A percentile compares a stretch with the other conserved stretches of the same genome.
These are phyloP conservation scores for Hanseniaspora occidentalis DNA, from an alignment of 805 yeast species.

Conservation along the genomic window DNA sequence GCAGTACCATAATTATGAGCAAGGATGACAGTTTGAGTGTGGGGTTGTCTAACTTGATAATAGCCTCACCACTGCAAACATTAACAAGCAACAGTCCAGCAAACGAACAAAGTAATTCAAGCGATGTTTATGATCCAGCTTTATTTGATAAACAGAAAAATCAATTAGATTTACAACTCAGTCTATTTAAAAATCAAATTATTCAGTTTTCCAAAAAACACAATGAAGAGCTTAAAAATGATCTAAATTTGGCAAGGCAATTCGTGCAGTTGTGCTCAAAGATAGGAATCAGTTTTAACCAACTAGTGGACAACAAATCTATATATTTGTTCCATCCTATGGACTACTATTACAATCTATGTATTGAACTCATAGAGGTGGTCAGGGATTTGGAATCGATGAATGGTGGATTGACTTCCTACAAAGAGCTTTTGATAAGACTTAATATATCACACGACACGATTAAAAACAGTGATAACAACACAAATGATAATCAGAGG, in stretches of 20 bases:
- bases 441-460: slow-evolving; percentile 16
- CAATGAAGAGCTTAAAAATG: slow-evolving; percentile 49
- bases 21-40: too few species aligned
- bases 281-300: slow-evolving; percentile 75
- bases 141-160: slow-evolving; percentile 38
- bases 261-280: slow-evolving; percentile 66
- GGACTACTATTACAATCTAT: slow-evolving; percentile 55
- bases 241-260: slow-evolving; percentile 53
- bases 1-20: too few species aligned
- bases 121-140: slow-evolving; percentile 2
- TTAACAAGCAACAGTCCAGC: too few species aligned
- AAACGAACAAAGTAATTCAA: too few species aligned
- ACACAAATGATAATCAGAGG: slow-evolving; percentile 18
- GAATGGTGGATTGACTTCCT: slow-evolving; percentile 73
- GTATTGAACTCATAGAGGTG: slow-evolving; percentile 63
- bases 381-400: slow-evolving; percentile 56
- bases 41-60: too few species aligned
- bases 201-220: slow-evolving; percentile 66
- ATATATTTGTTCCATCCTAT: slow-evolving; percentile 19
- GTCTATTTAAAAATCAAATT: slow-evolving; percentile 65
- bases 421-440: slow-evolving; percentile 36
- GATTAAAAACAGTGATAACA: slow-evolving; percentile 9
- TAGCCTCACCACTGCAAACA: too few species aligned
- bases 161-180: slow-evolving; percentile 56
- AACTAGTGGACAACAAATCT: slow-evolving; percentile 21